A percentile compares a stretch with the other conserved stretches of the same genome.
Conservation (phyloP, 305 asterid species). For the Solanum hybrid region DNA sequence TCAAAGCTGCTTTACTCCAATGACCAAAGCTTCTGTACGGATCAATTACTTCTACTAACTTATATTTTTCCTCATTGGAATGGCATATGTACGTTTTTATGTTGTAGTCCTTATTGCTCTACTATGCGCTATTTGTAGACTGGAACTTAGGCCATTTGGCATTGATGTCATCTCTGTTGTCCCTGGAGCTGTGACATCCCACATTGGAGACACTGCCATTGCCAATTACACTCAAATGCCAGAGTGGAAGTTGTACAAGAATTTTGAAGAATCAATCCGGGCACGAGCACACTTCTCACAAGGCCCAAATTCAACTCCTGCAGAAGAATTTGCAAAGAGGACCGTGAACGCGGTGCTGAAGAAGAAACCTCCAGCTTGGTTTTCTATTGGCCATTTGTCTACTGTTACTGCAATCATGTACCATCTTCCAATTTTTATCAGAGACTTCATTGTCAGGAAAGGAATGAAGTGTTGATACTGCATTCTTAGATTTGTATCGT, state of each 20-base stretch:
- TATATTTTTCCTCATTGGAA: not conserved
- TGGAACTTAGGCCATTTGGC: constrained; percentile 67
- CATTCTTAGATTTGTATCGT: not conserved
- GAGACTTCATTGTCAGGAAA: constrained; percentile 53
- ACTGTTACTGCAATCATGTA: constrained; percentile 52
- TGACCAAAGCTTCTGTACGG: not conserved
- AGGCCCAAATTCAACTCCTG: constrained; percentile 49
- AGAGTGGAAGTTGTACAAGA: constrained; percentile 79
- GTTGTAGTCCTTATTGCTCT: not conserved
- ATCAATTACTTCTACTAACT: not conserved
- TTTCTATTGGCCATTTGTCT: constrained; percentile 56
- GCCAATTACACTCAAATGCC: constrained; percentile 55
- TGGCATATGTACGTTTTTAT: not conserved
- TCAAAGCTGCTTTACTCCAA: not conserved
- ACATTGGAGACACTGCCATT: constrained; percentile 60
- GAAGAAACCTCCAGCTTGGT: constrained; percentile 68
- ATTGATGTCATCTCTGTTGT: constrained; percentile 62
- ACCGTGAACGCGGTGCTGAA: constrained; percentile 62
- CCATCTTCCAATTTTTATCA: constrained; percentile 50
- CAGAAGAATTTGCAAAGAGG: constrained; percentile 72
- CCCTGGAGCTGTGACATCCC: constrained; percentile 79
- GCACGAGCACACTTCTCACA: constrained; percentile 60
- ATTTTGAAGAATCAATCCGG: constrained; percentile 49
- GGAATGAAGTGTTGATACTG: constrained; percentile 35
- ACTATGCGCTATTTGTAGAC: constrained; percentile 24